Evolutionary conservation across 441 rosid genomes (phyloP), one percentile per base, ranked within the genome.

Genomic region (Erodium texanum): DNA sequence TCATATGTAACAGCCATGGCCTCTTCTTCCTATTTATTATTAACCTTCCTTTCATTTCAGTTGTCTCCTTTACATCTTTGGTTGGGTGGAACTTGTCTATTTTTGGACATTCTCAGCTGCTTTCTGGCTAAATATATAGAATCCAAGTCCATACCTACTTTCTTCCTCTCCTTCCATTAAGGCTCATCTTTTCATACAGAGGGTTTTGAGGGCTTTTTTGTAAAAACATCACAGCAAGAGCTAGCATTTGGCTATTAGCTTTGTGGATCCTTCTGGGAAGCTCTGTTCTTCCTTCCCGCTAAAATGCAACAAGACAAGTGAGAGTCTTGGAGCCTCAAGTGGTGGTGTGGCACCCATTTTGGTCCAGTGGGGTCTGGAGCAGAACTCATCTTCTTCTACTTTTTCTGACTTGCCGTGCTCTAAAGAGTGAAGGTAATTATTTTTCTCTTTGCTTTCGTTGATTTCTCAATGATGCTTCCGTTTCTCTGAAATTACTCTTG

Each of bases 101-200:
- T 41, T 73, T 76, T 76, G 70, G 19, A 70, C 61, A 36, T 69
- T 75, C 78, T 76, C 2, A 41, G 48, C n/a, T 52, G 23, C 59
- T 41, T 18, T 52, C 59, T 52, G 22, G 59, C 20, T 52, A 52
- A 23, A 16, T n/a, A n/a, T n/a, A n/a, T 18, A 52, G 59, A 52
- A 2, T 52, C 59, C 59, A 52, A 16, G 23, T 19, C 23, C 59
- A 52, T 19, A 7, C 9, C 22, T n/a, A 52, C 59, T 52, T 52
- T 52, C 59, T 52, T 52, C 59, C 3, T 52, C 58, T 52, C 20
- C 59, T 52, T 18, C 59, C 59, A 16, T 52, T 52, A 52, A 52
- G 20, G 19, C 22, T 19, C 59, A 52, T 52, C 59, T 52, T 52
- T 52, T 52, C 19, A 4, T 48, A n/a, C 7, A 34, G 38, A 34